These are phyloP conservation scores for Musa troglodytarum DNA, from an alignment of 176 grass and related monocot genomes.

Conservation along the genomic window DNA sequence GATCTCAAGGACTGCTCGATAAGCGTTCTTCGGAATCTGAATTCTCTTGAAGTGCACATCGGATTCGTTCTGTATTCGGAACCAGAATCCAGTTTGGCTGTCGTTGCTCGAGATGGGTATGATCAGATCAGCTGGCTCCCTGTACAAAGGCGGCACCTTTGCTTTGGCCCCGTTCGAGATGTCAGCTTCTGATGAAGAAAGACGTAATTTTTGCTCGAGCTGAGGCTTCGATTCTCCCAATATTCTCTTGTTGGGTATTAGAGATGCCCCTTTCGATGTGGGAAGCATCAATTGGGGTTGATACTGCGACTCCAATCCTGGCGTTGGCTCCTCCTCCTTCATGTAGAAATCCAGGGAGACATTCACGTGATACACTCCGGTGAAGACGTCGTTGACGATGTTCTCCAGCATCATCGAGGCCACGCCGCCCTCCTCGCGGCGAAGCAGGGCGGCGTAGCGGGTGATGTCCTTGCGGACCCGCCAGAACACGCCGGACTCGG, in stretches of 20 bases:
- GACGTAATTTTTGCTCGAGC: not conserved
- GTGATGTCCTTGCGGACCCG: slow-evolving; percentile 75
- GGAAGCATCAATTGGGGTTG: not conserved
- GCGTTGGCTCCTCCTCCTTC: not conserved
- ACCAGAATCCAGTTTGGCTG: slow-evolving; percentile 55
- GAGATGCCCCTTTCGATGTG: not conserved
- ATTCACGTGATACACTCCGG: slow-evolving; percentile 66
- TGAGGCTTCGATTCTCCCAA: not conserved
- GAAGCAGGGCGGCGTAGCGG: slow-evolving; percentile 43
- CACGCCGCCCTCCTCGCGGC: slow-evolving; percentile 31
- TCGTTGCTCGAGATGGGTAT: slow-evolving; percentile 47
- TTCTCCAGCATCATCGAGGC: slow-evolving; percentile 92
- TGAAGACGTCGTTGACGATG: slow-evolving; percentile 64
- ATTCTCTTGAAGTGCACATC: slow-evolving; percentile 27
- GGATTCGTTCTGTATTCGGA: slow-evolving; percentile 54
- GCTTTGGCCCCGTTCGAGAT: not conserved
- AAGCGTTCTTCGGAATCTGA: slow-evolving; percentile 55
- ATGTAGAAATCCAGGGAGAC: slow-evolving; percentile 65
- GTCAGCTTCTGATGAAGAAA: not conserved
- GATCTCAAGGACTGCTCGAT: slow-evolving; percentile 63
- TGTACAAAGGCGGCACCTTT: slow-evolving; percentile 13
- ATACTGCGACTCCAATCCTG: not conserved
- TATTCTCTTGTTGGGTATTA: not conserved
- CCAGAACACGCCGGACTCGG: slow-evolving; percentile 57
- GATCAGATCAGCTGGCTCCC: slow-evolving; percentile 55